Evolutionary conservation across 2,329 filamentous ascomycete genomes (phyloP).

Genomic region (Curvularia eragrostidis): DNA sequence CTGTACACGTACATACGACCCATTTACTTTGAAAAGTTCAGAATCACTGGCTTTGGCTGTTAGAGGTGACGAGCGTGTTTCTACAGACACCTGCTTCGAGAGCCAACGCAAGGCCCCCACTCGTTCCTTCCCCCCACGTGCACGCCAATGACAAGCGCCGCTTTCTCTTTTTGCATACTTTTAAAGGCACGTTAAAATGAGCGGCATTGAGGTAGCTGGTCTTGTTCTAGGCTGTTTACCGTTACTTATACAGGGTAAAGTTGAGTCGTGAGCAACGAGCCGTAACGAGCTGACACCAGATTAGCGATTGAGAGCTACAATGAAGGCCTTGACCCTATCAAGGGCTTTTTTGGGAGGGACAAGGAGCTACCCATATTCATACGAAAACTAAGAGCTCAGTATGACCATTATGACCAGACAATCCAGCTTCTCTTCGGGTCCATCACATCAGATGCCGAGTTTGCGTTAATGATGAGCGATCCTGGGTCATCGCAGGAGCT

Average conservation of each 20-base stretch:
- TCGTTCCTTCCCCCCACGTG: conserved; percentile 4
- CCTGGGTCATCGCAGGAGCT: conserved; percentile 35
- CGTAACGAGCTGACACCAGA: conserved; percentile 2
- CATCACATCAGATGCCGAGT: conserved; percentile 46
- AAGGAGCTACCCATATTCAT: conserved; percentile 45
- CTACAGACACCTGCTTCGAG: conserved; percentile 9
- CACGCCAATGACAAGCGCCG: conserved; percentile 14
- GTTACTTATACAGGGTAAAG: conserved; percentile 44
- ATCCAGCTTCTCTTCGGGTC: conserved; percentile 46
- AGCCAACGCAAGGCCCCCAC: conserved; percentile 15
- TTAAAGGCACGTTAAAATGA: conserved; percentile 28
- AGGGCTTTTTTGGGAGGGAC: conserved; percentile 48
- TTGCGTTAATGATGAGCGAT: conserved; percentile 46
- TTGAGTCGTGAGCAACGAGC: conserved; percentile 4
- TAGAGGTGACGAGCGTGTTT: background rate
- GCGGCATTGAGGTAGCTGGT: conserved; percentile 43
- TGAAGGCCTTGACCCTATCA: conserved; percentile 50
- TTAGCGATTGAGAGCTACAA: conserved; percentile 48
- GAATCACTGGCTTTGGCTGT: background rate
- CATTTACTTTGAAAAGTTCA: background rate
- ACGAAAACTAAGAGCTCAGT: conserved; percentile 47
- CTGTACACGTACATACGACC: background rate
- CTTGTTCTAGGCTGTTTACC: conserved; percentile 50
- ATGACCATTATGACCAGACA: conserved; percentile 48
- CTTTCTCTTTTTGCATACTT: background rate